Evolutionary conservation across 2,329 filamentous ascomycete genomes (phyloP), one percentile per base, ranked within the genome.

Genomic region (Clonostachys chloroleuca): DNA sequence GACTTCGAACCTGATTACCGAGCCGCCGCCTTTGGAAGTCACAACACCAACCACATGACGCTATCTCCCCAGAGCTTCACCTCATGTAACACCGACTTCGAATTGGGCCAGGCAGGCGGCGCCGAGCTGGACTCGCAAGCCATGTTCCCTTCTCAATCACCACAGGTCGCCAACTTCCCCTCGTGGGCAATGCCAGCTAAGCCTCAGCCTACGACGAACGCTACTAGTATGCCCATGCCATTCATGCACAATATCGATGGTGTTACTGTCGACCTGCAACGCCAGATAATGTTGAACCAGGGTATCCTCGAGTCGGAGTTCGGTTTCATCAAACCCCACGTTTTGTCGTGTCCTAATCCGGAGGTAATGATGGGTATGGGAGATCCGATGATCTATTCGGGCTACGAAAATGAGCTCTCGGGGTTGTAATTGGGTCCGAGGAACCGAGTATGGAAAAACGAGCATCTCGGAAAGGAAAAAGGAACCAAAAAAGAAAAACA

Each of bases 301-400:
- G 71, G 73, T 4, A 59, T 80, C 4, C 60, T 79, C 30, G 77
- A 78, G 51, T 70, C 70, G 4, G 73, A 76, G 39, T 78, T 78
- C 44, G 72, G 74, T 36, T 75, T 70, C 24, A 74, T 81, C 53
- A 80, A 81, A 65, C 77, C 77, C 12, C 75, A 80, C 47, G 69
- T 77, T 41, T 64, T 81, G 40, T 73, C 73, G 36, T 75, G 74
- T 53, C 63, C 72, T 40, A 76, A 78, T 45, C 68, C 74, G 2
- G 76, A 79, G 41, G 73, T 76, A 8, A 81, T 81, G 77, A 67
- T 81, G 59, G 74, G 77, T 16, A 72, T 79, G 56, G 73, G 70
- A 16, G 78, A 82, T 51, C 77, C 78, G 2, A 81, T 81, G 77
- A 80, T 82, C 47, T 81, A 74, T 54, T 67, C 72, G 4, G 73